Conservation (phyloP, 1,284 basidiomycete genomes). For the Tilletiaria anomala region DNA sequence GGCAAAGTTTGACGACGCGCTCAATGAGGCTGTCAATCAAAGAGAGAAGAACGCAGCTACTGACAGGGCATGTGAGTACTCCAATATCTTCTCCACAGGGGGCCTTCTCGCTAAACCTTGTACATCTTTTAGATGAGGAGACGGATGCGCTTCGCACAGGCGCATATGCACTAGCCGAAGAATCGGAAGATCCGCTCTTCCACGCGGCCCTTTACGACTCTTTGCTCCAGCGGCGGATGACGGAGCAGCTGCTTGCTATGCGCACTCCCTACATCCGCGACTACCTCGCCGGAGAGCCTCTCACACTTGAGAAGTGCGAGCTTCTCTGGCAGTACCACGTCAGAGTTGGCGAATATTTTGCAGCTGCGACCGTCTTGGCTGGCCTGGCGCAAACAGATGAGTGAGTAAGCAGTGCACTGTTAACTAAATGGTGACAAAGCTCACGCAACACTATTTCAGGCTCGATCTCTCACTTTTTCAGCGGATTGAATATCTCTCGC, state of each 20-base stretch:
- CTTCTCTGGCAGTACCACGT: conserved; percentile 94
- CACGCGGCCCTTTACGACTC: conserved; percentile 90
- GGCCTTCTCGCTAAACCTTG: no score
- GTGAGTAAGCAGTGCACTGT: conserved; percentile 44
- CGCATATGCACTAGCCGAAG: conserved; percentile 48
- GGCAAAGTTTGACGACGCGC: conserved; percentile 56
- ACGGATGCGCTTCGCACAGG: no score
- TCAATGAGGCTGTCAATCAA: conserved; percentile 20
- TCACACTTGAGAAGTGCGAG: conserved; percentile 66
- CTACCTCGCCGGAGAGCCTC: conserved; percentile 69
- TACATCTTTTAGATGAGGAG: no score
- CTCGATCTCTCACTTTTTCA: conserved; percentile 23
- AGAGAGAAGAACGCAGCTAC: conserved; percentile 2
- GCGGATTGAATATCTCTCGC: conserved; percentile 39
- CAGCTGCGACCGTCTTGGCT: conserved; percentile 76
- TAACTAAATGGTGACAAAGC: not conserved
- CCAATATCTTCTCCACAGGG: no score
- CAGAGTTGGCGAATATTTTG: conserved; percentile 49
- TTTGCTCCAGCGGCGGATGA: conserved; percentile 62
- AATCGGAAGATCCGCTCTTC: conserved; percentile 77
- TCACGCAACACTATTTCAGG: not conserved
- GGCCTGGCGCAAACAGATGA: conserved; percentile 69
- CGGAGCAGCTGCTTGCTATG: conserved; percentile 60
- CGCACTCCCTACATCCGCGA: conserved; percentile 68
- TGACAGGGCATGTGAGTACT: not conserved